Base-by-base conservation (phyloP, 2,329 filamentous ascomycete genomes). In the Scortechinia acanthostroma region DNA sequence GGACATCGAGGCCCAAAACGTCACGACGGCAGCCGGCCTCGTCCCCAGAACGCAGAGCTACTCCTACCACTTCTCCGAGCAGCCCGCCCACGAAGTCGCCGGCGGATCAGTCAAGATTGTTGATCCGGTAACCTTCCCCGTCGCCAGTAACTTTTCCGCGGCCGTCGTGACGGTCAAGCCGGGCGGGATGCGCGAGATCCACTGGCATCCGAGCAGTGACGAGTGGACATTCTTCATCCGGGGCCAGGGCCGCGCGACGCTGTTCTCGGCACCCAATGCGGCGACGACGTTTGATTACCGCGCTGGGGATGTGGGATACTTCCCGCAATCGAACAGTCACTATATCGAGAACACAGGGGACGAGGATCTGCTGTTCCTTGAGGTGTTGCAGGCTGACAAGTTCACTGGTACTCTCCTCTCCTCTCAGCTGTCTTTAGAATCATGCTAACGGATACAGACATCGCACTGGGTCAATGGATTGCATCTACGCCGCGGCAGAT, bases 161-260 rank as follows among this genome's bases (percentile, higher is more conserved):
- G 76, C 75, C 0, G 63, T 81, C 2, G 73, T 82, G 6, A 76
- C 71, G 2, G 62, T 82, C 22, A 64, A 78, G 51, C 77, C 78
- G 0, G 78, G 78, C n/a, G 77, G 77, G 1, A 76, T 83, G 74
- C 71, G 79, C 19, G 78, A 83, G 54, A 62, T 83, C 37, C 78
- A 83, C 61, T 83, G 78, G 77, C 77, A 83, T 60, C 73, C 74
- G 1, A 69, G 66, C 1, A 71, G 66, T 5, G 77, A 81, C 55
- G 77, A 82, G 57, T 82, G 77, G 77, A 69, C 69, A 43, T 81
- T 74, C 58, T 79, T 82, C 62, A 59, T 81, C 4, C 57, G 68
- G 45, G 78, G 78, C 0, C 68, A 68, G 10, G 78, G 69, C 0
- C 70, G 77, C 6, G 65, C 79, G 28, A 80, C 76, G 1, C 65